Evolutionary conservation across 371 early-diverging fungal genomes (phyloP), one percentile per base, ranked within the genome.

Genomic region (Mortierella sp.): DNA sequence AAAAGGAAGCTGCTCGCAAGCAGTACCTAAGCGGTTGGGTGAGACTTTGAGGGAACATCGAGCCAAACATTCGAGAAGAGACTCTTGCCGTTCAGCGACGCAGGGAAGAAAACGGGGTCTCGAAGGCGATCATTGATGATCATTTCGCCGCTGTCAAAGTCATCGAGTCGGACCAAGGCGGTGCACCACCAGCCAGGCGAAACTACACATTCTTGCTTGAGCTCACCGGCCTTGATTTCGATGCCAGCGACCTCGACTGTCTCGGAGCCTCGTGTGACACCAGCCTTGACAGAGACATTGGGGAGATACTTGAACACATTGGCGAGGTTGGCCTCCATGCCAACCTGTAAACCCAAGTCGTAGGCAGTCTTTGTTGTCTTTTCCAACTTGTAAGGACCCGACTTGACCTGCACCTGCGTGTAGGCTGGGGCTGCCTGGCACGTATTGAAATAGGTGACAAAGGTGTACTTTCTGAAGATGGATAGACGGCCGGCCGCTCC

Each of bases 191-290:
- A 74, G 48, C 79, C 79, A 46, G 74, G 74, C n/a, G 74, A 54
- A 24, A 79, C 70, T 48, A 74, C 28, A 37, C 74, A 79, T n/a
- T 79, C 79, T 69, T 79, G 79, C 21, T 79, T 79, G 69, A 74
- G 34, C 46, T 79, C 74, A 3, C 71, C 74, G 10, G 19, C 57
- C 55, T 28, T 55, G 79, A 79, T 79, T 5, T 73, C 46, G 57
- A 69, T 48, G 46, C 79, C 79, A 8, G 74, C 43, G 26, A 70
- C 21, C 55, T 51, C 57, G 48, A 79, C 79, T 48, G 67, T 37
- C 48, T 69, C 74, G 21, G 1, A 50, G 70, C 74, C 79, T 59
- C 74, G 69, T 5, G 70, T 40, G 74, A 74, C 44, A 26, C 73
- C 79, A 4, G 79, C 74, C 51, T 69, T 74, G 51, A 46, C 74